Conservation (phyloP, 108 stramenopile genomes). For the Cyclotella sp. region DNA sequence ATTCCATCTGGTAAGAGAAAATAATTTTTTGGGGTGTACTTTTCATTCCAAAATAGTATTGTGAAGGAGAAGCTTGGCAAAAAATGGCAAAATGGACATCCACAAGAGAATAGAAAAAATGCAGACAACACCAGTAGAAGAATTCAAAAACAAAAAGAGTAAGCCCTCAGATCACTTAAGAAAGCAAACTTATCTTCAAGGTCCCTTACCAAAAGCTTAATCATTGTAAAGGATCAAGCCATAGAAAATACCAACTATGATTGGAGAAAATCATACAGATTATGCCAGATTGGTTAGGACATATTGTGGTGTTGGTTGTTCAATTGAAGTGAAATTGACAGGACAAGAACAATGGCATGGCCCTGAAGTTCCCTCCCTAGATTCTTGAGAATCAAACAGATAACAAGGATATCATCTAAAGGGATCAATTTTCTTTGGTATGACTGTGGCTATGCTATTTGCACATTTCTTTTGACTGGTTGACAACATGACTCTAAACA, state of each 20-base stretch:
- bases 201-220: not conserved
- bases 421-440: not conserved
- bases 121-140: not conserved
- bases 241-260: too few relatives aligned
- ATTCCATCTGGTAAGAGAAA: slow-evolving; percentile 9
- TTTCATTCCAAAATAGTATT: not conserved
- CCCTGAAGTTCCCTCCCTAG: not conserved
- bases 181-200: not conserved
- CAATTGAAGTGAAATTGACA: too few relatives aligned
- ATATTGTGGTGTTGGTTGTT: too few relatives aligned
- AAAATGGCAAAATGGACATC: not conserved
- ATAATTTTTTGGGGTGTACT: not conserved
- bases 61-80: not conserved
- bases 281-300: too few relatives aligned
- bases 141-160: not conserved
- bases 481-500: not conserved
- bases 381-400: not conserved
- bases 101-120: not conserved
- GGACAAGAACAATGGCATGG: too few relatives aligned
- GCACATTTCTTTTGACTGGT: not conserved
- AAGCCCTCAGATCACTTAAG: not conserved
- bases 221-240: too few relatives aligned
- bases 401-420: not conserved
- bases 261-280: too few relatives aligned
- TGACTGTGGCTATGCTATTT: slow-evolving; percentile 3